These are phyloP conservation scores for Penicillium arizonense DNA, from an alignment of 495 filamentous ascomycete genomes.

Conservation along the genomic window DNA sequence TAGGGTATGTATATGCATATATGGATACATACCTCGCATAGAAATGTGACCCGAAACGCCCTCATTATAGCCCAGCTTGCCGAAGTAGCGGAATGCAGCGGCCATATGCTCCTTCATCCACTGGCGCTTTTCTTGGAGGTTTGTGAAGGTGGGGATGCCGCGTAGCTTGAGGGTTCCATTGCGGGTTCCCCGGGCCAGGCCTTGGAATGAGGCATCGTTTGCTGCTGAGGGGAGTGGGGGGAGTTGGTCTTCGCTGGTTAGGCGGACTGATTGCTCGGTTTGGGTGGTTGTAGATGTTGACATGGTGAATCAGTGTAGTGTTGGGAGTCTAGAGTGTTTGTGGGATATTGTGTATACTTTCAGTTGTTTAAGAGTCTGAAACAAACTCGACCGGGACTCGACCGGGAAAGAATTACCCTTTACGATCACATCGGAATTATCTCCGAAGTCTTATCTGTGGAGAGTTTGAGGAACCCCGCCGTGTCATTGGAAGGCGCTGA, in stretches of 20 bases:
- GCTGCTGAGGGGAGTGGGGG: slow-evolving; percentile 21
- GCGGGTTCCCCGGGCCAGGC: slow-evolving; percentile 38
- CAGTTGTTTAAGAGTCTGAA: too few species aligned
- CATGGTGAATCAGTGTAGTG: slow-evolving; percentile 6
- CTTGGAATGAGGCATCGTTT: slow-evolving; percentile 34
- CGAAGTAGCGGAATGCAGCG: slow-evolving; percentile 70
- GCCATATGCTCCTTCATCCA: slow-evolving; percentile 73
- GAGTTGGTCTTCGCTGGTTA: slow-evolving; percentile 23
- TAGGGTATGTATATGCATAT: too few species aligned
- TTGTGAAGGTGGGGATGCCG: slow-evolving; percentile 58
- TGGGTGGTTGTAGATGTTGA: slow-evolving; percentile 23
- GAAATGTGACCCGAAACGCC: slow-evolving; percentile 66
- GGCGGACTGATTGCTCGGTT: slow-evolving; percentile 12
- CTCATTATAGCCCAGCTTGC: slow-evolving; percentile 66
- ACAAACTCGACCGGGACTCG: too few species aligned
- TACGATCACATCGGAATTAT: neutral
- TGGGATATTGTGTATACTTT: too few species aligned
- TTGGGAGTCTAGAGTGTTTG: neutral
- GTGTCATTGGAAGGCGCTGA: slow-evolving; percentile 13
- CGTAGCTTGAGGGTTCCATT: slow-evolving; percentile 46
- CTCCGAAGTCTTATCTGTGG: slow-evolving; percentile 18
- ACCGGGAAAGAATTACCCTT: neutral
- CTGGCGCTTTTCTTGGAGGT: slow-evolving; percentile 57
- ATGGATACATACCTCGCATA: slow-evolving; percentile 35
- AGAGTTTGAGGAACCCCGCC: slow-evolving; percentile 5